A percentile compares a stretch with the other conserved stretches of the same genome.
Evolutionary conservation across 495 filamentous ascomycete genomes (phyloP).

Genomic region (Durotheca rogersii): DNA sequence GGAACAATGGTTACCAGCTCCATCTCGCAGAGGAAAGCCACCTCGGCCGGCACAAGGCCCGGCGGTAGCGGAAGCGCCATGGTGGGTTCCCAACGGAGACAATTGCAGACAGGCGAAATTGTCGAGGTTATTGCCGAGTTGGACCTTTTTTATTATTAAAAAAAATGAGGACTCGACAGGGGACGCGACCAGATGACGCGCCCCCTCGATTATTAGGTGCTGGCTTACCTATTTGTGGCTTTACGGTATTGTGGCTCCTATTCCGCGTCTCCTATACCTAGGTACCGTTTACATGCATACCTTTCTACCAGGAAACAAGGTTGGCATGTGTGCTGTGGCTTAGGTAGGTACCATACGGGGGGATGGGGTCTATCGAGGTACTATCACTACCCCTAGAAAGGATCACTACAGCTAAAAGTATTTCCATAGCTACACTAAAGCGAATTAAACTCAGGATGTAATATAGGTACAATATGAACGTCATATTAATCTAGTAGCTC

Average conservation of each 20-base stretch:
- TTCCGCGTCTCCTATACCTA: too few relatives aligned
- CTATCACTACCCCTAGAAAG: too few relatives aligned
- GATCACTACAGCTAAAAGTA: too few relatives aligned
- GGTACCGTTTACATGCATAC: not conserved
- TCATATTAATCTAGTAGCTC: too few relatives aligned
- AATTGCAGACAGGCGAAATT: too few relatives aligned
- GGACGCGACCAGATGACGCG: conserved; percentile 17
- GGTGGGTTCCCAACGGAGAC: conserved; percentile 7
- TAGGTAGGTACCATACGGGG: too few relatives aligned
- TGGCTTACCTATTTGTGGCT: conserved; percentile 4
- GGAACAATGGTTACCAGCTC: conserved; percentile 90
- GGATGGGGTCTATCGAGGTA: too few relatives aligned
- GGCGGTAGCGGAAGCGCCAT: conserved; percentile 85
- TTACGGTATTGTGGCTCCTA: not conserved
- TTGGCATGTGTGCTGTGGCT: too few relatives aligned
- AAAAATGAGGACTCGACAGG: not conserved
- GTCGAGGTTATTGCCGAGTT: not conserved
- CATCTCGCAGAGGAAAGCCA: conserved; percentile 97
- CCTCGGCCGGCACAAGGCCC: conserved; percentile 83
- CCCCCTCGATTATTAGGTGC: not conserved
- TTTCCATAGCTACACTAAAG: too few relatives aligned
- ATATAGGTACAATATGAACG: too few relatives aligned
- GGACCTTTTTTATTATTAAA: not conserved
- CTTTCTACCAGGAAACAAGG: too few relatives aligned
- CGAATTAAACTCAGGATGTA: too few relatives aligned